Conservation (phyloP, 768 basidiomycete species). For the Macrolepiota albuminosa region DNA sequence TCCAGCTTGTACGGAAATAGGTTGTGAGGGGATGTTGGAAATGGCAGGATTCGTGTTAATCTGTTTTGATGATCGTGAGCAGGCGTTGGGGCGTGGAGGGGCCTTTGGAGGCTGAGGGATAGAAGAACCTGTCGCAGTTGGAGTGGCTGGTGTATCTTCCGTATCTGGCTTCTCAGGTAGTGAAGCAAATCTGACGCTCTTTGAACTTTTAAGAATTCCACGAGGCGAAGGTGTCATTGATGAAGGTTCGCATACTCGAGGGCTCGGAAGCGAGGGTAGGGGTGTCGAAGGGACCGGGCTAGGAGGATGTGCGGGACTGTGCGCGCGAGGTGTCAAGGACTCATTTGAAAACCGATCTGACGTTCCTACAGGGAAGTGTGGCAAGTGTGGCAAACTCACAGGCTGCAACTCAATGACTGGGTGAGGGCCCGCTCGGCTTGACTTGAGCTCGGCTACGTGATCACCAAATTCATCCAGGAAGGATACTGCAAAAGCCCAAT, state of each 20-base stretch:
- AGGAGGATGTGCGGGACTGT: conserved; percentile 3
- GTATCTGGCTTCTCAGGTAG: conserved; percentile 19
- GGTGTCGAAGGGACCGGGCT: conserved; percentile 14
- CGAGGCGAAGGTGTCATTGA: conserved; percentile 19
- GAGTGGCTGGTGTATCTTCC: background rate
- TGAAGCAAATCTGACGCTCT: conserved; percentile 40
- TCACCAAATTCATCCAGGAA: conserved; percentile 17
- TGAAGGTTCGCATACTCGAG: conserved; percentile 2
- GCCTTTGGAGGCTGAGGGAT: conserved; percentile 2
- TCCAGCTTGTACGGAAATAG: background rate
- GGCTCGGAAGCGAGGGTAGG: conserved; percentile 15
- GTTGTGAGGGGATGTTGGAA: background rate
- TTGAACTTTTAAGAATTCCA: conserved; percentile 34
- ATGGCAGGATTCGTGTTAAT: background rate
- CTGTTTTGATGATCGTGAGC: conserved; percentile 9
- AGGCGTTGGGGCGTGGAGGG: conserved; percentile 6
- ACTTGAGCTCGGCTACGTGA: background rate
- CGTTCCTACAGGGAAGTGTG: background rate
- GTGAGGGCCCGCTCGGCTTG: background rate
- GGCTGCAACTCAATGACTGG: background rate
- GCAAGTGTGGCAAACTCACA: background rate
- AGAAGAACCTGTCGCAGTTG: background rate
- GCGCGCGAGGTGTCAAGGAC: conserved; percentile 5
- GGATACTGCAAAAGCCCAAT: conserved; percentile 34
- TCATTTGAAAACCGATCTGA: background rate